A percentile compares a stretch with the other conserved stretches of the same genome.
Evolutionary conservation across 768 basidiomycete species (phyloP).

Genomic region (Tubosaeta brunneosetosa): DNA sequence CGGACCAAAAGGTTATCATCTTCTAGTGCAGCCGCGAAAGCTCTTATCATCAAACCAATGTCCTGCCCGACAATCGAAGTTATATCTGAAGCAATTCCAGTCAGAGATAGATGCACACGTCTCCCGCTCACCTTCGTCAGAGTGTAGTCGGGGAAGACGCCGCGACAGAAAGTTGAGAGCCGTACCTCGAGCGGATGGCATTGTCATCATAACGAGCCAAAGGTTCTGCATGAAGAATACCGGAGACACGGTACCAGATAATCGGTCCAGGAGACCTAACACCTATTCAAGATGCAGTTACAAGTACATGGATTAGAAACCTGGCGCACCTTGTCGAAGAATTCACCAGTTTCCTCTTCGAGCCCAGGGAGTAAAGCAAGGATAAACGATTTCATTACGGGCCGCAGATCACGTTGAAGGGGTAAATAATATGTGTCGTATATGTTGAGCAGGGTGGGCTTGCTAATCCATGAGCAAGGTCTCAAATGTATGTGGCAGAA

Average conservation of each 20-base stretch:
- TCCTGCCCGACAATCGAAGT: slow-evolving; percentile 74
- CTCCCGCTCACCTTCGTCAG: slow-evolving; percentile 57
- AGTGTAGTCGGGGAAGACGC: slow-evolving; percentile 64
- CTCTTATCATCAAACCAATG: slow-evolving; percentile 91
- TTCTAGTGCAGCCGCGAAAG: slow-evolving; percentile 85
- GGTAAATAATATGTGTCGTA: slow-evolving; percentile 93
- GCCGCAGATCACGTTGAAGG: slow-evolving; percentile 72
- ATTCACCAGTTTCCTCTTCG: slow-evolving; percentile 97
- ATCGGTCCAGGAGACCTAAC: slow-evolving; percentile 67
- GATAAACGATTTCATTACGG: slow-evolving; percentile 91
- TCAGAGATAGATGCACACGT: background rate
- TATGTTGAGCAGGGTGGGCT: slow-evolving; percentile 87
- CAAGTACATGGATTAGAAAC: background rate
- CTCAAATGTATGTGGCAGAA: slow-evolving; percentile 1
- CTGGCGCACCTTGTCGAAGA: slow-evolving; percentile 75
- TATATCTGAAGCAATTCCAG: slow-evolving; percentile 43
- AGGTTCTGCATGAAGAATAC: slow-evolving; percentile 95
- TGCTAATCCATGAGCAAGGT: background rate
- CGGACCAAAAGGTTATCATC: slow-evolving; percentile 92
- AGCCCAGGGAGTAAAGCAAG: slow-evolving; percentile 90
- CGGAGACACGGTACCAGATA: slow-evolving; percentile 79
- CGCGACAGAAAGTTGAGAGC: slow-evolving; percentile 84
- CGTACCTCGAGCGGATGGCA: slow-evolving; percentile 78
- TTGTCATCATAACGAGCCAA: slow-evolving; percentile 90
- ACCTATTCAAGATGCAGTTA: slow-evolving; percentile 47